A percentile compares a stretch with the other conserved stretches of the same genome.
Evolutionary conservation across 768 basidiomycete genomes (phyloP).

Genomic region (Pleurotus djamor): DNA sequence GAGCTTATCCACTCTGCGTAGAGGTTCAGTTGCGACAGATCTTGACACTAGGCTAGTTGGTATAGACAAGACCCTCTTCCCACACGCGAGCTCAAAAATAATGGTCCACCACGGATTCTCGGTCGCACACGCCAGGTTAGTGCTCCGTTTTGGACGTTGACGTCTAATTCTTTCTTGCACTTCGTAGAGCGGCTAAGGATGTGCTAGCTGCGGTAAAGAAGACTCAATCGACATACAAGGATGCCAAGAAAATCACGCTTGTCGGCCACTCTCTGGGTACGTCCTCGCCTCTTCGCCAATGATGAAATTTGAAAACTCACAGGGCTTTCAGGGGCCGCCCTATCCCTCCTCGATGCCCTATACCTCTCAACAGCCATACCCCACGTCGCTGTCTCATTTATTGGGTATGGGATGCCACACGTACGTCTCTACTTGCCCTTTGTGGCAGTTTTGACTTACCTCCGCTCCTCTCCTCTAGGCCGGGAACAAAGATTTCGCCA

Average conservation of each 20-base stretch:
- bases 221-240: constrained; percentile 28
- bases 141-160: background rate
- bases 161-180: background rate
- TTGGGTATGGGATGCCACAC: constrained; percentile 42
- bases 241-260: constrained; percentile 31
- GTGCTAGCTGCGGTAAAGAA: constrained; percentile 38
- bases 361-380: constrained; percentile 51
- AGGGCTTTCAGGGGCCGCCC: constrained; percentile 40
- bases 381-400: constrained; percentile 24
- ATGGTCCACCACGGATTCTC: constrained; percentile 44
- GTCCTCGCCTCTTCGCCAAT: background rate
- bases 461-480: constrained; percentile 24
- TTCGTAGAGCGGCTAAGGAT: constrained; percentile 33
- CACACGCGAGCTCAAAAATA: constrained; percentile 35
- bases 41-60: constrained; percentile 23
- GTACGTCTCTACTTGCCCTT: constrained; percentile 26
- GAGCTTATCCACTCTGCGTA: constrained; percentile 9
- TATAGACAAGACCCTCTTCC: constrained; percentile 39
- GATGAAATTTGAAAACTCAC: background rate
- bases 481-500: constrained; percentile 60
- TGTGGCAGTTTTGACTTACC: background rate
- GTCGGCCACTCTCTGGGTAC: constrained; percentile 42
- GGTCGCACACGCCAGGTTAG: constrained; percentile 36
- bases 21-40: constrained; percentile 36
- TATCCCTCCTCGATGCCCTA: constrained; percentile 54